A percentile compares a stretch with the other conserved stretches of the same genome.
Conservation (phyloP, 805 yeast genomes). For the Candida golubevii region DNA sequence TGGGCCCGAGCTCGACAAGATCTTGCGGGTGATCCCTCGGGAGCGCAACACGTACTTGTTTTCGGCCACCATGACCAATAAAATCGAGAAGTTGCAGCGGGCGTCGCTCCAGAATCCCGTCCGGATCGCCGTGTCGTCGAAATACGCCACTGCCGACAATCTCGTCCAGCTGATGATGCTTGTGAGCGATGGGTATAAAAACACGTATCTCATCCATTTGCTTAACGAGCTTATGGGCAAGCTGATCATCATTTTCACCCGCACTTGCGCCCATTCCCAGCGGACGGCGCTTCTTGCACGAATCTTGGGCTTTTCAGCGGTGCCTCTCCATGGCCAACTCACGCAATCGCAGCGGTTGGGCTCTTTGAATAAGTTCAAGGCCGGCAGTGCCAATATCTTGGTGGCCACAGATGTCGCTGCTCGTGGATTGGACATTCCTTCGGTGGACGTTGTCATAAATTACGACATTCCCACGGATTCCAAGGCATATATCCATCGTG, state of each 20-base stretch:
- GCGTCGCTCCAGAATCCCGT: constrained; percentile 89
- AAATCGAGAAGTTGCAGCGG: constrained; percentile 89
- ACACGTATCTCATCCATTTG: constrained; percentile 78
- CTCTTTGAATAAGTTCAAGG: constrained; percentile 72
- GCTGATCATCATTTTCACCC: constrained; percentile 81
- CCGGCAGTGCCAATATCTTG: constrained; percentile 62
- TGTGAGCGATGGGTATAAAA: constrained; percentile 88
- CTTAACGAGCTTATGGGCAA: constrained; percentile 83
- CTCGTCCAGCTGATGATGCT: constrained; percentile 83
- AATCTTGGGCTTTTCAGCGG: constrained; percentile 78
- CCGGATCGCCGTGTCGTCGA: constrained; percentile 81
- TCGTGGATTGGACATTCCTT: constrained; percentile 81
- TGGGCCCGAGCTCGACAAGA: constrained; percentile 88
- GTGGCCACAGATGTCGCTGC: constrained; percentile 90
- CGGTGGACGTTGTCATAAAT: constrained; percentile 72
- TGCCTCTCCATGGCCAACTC: constrained; percentile 91
- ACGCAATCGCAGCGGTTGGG: constrained; percentile 83
- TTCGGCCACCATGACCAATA: constrained; percentile 96
- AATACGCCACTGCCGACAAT: constrained; percentile 93
- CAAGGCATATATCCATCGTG: constrained; percentile 80
- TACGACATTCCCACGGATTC: constrained; percentile 83
- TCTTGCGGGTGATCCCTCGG: constrained; percentile 76
- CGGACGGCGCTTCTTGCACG: constrained; percentile 80
- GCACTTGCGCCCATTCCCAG: constrained; percentile 95
- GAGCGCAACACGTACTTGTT: constrained; percentile 82